Conservation (phyloP, 2,329 filamentous ascomycete species). For the Cladosporium sphaerospermum region DNA sequence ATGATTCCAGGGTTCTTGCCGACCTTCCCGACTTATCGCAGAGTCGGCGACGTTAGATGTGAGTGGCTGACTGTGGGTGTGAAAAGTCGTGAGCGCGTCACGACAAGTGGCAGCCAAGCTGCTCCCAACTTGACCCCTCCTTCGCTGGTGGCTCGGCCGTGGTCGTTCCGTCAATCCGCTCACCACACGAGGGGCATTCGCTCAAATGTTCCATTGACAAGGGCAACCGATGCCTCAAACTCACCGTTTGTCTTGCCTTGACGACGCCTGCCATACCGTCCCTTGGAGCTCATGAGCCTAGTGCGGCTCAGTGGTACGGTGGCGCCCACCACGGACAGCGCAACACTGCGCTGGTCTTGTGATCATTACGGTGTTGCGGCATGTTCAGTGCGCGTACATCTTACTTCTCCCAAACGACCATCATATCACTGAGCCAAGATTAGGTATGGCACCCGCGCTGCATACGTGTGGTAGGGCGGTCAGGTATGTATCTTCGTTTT, state of each 20-base stretch:
- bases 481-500: too few species aligned
- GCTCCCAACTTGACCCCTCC: too few species aligned
- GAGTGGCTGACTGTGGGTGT: constrained; percentile 21
- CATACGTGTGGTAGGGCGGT: too few species aligned
- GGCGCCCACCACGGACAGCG: background rate
- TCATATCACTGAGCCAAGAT: too few species aligned
- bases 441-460: too few species aligned
- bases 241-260: constrained; percentile 4
- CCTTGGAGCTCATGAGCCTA: background rate
- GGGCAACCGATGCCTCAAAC: constrained; percentile 6
- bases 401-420: too few species aligned
- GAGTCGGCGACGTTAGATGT: constrained; percentile 15
- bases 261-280: background rate
- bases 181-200: background rate
- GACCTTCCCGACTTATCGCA: constrained; percentile 6
- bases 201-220: constrained; percentile 1
- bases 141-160: too few species aligned
- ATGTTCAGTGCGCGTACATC: too few species aligned
- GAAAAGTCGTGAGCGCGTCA: background rate
- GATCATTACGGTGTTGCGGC: too few species aligned
- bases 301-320: background rate
- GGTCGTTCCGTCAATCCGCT: too few species aligned
- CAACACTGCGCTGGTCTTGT: too few species aligned
- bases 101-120: background rate
- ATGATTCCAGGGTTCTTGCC: background rate